phyloP scores from a whole-genome alignment of 495 filamentous ascomycete species.

The Penicillium manginii region DNA sequence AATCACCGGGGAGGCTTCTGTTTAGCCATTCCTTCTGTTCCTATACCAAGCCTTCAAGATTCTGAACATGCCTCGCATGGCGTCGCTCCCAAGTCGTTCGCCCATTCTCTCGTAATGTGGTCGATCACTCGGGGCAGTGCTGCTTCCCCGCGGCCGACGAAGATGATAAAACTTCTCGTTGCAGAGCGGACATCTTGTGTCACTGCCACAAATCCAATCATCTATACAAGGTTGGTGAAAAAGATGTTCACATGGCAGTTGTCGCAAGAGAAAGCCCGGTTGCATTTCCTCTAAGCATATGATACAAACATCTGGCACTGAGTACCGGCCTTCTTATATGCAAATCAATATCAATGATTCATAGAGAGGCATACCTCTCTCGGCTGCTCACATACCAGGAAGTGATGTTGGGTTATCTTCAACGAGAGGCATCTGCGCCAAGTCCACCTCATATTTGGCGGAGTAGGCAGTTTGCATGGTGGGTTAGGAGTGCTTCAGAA shows the following conservation, averaged over 20 bases:
- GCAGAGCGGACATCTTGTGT: conserved; percentile 7
- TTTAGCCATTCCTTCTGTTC: not conserved
- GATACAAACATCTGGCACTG: not conserved
- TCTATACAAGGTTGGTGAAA: conserved; percentile 12
- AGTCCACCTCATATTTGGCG: conserved; percentile 1
- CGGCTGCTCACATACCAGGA: not conserved
- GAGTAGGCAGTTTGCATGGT: conserved; percentile 1
- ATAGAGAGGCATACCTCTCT: not conserved
- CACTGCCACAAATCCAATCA: not conserved
- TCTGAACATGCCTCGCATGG: not conserved
- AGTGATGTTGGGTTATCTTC: not conserved
- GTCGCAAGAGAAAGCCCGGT: not conserved
- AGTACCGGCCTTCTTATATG: not conserved
- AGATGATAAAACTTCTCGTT: conserved; percentile 4
- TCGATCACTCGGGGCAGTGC: not conserved
- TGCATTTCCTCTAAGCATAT: not conserved
- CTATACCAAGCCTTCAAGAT: not conserved
- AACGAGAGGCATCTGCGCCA: conserved; percentile 3
- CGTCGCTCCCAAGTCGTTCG: not conserved
- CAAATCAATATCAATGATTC: not conserved
- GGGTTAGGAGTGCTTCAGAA: not conserved
- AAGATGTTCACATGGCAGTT: conserved; percentile 8
- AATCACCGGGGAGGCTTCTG: not conserved
- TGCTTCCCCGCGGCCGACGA: not conserved
- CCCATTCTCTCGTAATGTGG: not conserved